Evolutionary conservation across 139 green algal genomes (phyloP).

Genomic region (Limnomonas spitsbergensis): DNA sequence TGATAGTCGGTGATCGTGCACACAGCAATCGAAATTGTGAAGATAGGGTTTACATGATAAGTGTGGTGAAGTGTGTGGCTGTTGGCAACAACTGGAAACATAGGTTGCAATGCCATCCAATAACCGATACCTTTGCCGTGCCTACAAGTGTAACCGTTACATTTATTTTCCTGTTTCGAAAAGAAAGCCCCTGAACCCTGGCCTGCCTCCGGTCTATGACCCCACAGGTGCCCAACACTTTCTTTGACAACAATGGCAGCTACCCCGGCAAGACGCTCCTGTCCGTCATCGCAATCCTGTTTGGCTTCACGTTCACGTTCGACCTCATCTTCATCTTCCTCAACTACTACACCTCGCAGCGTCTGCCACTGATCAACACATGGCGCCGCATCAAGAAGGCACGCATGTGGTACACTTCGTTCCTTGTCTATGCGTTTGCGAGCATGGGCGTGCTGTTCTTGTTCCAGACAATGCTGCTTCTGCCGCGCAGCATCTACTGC

Average conservation of each 20-base stretch:
- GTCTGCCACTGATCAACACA: constrained; percentile 8
- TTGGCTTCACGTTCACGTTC: constrained; percentile 1
- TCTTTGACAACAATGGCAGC: background rate
- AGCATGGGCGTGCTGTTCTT: constrained; percentile 12
- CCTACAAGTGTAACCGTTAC: background rate
- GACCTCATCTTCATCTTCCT: constrained; percentile 17
- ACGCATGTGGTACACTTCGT: background rate
- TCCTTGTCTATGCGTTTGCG: constrained; percentile 6
- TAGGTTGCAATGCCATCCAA: background rate
- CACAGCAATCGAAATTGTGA: too few relatives aligned
- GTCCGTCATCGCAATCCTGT: background rate
- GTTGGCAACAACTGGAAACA: background rate
- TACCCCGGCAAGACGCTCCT: background rate
- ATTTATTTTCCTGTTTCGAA: background rate
- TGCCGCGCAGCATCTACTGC: background rate
- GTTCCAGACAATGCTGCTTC: constrained; percentile 12
- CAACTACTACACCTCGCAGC: background rate
- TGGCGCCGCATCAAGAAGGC: constrained; percentile 15
- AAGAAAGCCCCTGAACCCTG: too few relatives aligned
- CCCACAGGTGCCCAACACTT: too few relatives aligned
- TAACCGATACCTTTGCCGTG: background rate
- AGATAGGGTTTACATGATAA: too few relatives aligned
- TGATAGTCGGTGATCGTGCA: too few relatives aligned
- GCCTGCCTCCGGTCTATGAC: background rate
- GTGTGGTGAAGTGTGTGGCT: too few relatives aligned